Evolutionary conservation across 1,284 basidiomycete genomes (phyloP).

Genomic region (Schizophyllum commune): DNA sequence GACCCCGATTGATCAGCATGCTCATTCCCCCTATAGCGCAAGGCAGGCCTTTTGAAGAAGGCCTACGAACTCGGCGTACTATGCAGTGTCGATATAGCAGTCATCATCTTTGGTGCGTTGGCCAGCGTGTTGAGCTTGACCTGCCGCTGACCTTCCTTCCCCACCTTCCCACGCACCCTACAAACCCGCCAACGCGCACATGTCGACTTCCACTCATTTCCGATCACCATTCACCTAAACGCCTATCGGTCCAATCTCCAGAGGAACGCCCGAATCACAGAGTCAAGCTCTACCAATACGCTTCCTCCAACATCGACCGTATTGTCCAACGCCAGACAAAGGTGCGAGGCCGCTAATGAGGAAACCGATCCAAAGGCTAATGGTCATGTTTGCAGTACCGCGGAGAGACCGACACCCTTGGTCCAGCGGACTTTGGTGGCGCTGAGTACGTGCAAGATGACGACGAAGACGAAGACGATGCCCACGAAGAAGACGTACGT

Average conservation of each 20-base stretch:
- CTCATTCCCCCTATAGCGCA: constrained; percentile 33
- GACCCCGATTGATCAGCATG: not conserved
- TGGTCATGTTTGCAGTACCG: constrained; percentile 30
- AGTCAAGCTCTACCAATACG: constrained; percentile 53
- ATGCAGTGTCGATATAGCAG: constrained; percentile 62
- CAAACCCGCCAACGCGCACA: constrained; percentile 1
- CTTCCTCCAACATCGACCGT: constrained; percentile 39
- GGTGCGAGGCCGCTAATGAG: constrained; percentile 23
- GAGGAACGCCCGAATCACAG: constrained; percentile 43
- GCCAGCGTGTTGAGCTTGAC: not conserved
- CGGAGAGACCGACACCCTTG: constrained; percentile 40
- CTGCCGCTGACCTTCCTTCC: not conserved
- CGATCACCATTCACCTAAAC: not conserved
- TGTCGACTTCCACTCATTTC: not conserved
- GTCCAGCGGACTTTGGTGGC: constrained; percentile 12
- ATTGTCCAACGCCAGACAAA: constrained; percentile 42
- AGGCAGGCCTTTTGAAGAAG: constrained; percentile 68
- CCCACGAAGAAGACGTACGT: constrained; percentile 1
- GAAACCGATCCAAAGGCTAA: not conserved
- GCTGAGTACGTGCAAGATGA: constrained; percentile 14
- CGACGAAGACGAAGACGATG: constrained; percentile 10
- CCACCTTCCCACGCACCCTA: not conserved
- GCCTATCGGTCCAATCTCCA: constrained; percentile 12
- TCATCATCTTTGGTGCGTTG: constrained; percentile 54
- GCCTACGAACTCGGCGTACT: constrained; percentile 66